These are phyloP conservation scores for Orychophragmus violaceus DNA, from an alignment of 345 rosid species.

Conservation along the genomic window DNA sequence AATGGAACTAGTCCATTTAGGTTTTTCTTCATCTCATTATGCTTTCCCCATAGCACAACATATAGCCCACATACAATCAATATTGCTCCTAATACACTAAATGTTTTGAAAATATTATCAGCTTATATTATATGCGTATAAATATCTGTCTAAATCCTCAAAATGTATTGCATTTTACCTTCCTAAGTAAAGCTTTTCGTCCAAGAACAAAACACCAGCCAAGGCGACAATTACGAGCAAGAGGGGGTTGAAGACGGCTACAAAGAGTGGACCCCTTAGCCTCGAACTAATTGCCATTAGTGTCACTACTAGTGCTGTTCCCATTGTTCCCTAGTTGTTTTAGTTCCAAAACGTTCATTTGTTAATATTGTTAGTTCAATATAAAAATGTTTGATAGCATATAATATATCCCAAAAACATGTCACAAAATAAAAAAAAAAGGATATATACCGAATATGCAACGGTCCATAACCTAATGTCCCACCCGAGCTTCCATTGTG, in stretches of 20 bases:
- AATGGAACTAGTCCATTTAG: conserved; percentile 10
- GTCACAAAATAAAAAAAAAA: not conserved
- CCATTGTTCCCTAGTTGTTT: conserved; percentile 32
- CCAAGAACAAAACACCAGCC: conserved; percentile 21
- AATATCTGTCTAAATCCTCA: not conserved
- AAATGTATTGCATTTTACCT: conserved; percentile 20
- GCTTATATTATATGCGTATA: not conserved
- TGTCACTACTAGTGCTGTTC: conserved; percentile 29
- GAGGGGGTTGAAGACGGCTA: conserved; percentile 36
- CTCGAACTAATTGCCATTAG: conserved; percentile 26
- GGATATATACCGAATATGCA: conserved; percentile 33
- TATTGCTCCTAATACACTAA: conserved; percentile 43
- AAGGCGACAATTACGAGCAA: conserved; percentile 33
- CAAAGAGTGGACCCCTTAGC: conserved; percentile 39
- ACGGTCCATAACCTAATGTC: conserved; percentile 42
- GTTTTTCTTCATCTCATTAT: conserved; percentile 36
- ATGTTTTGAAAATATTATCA: not conserved
- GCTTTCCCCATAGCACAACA: conserved; percentile 52
- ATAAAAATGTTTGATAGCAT: not conserved
- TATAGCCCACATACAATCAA: conserved; percentile 46
- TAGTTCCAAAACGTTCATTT: not conserved
- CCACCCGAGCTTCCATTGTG: conserved; percentile 58
- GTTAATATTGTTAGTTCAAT: not conserved
- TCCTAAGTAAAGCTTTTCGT: conserved; percentile 40
- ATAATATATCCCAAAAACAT: not conserved